phyloP scores from a whole-genome alignment of 1,284 basidiomycete species.

The Jaminaea rosea region DNA sequence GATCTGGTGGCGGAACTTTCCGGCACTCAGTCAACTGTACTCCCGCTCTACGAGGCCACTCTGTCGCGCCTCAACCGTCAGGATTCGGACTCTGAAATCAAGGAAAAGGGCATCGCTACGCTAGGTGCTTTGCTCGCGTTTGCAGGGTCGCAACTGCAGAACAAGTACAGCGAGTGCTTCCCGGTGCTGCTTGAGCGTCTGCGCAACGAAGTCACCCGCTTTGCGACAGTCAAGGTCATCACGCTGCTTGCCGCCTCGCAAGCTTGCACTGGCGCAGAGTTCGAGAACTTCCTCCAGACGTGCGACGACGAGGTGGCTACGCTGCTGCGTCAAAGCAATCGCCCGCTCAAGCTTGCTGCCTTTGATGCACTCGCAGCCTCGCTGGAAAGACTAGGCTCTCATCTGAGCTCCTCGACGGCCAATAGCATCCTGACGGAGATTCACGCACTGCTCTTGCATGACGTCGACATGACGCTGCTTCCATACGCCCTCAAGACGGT shows the following conservation, averaged over 20 bases:
- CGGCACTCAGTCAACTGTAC: neutral
- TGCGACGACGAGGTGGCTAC: constrained; percentile 65
- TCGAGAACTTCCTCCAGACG: constrained; percentile 70
- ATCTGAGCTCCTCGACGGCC: constrained; percentile 14
- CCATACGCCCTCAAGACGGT: constrained; percentile 24
- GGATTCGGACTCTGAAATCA: constrained; percentile 84
- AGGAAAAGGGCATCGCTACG: constrained; percentile 68
- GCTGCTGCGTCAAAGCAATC: constrained; percentile 69
- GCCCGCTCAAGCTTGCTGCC: constrained; percentile 67
- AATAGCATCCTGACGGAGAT: constrained; percentile 26
- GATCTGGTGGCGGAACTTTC: constrained; percentile 48
- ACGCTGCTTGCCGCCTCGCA: constrained; percentile 50
- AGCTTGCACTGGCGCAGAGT: constrained; percentile 45
- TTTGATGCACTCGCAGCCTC: constrained; percentile 71
- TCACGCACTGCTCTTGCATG: constrained; percentile 22
- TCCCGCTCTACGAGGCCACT: constrained; percentile 62
- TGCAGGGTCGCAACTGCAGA: constrained; percentile 61
- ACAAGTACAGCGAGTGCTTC: constrained; percentile 47
- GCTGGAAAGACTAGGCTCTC: constrained; percentile 55
- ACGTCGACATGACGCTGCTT: constrained; percentile 30
- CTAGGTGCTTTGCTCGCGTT: constrained; percentile 78
- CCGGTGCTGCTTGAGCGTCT: constrained; percentile 70
- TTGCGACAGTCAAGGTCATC: constrained; percentile 51
- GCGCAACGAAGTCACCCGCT: constrained; percentile 54
- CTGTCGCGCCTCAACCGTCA: constrained; percentile 63